A percentile compares a stretch with the other conserved stretches of the same genome.
Conservation (phyloP, 2,329 filamentous ascomycete species). For the Lecanicillium sp. region DNA sequence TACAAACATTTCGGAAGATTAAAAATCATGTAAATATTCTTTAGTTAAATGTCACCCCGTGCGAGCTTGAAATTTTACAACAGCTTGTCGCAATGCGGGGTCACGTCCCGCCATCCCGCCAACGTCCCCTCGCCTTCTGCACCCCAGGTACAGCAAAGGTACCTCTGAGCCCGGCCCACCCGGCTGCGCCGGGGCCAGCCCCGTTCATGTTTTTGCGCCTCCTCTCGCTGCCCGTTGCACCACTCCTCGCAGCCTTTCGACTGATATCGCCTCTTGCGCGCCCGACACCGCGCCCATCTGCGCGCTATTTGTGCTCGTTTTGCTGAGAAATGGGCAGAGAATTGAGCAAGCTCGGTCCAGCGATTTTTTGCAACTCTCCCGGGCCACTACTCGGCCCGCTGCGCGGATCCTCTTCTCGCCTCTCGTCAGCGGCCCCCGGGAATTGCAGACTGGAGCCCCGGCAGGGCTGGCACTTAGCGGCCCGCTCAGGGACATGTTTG, state of each 20-base stretch:
- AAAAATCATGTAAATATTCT: not conserved
- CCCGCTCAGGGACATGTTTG: not conserved
- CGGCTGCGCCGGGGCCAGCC: conserved; percentile 10
- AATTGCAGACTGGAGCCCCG: not conserved
- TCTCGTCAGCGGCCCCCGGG: conserved; percentile 1
- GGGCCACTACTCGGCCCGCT: too few species aligned
- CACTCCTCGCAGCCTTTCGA: not conserved
- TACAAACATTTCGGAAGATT: not conserved
- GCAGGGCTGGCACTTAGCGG: not conserved
- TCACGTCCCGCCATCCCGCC: not conserved
- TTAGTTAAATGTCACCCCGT: not conserved
- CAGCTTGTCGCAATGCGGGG: not conserved
- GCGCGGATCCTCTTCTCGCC: not conserved
- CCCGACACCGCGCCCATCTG: conserved; percentile 36
- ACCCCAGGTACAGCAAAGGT: not conserved
- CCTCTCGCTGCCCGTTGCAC: conserved; percentile 8
- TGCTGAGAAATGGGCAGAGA: conserved; percentile 40
- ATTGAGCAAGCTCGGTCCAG: too few species aligned
- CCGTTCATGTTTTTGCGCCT: not conserved
- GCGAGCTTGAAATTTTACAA: not conserved
- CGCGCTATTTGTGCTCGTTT: conserved; percentile 65
- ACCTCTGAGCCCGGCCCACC: conserved; percentile 9
- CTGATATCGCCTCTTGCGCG: not conserved
- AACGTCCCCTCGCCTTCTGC: not conserved
- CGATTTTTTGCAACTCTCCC: too few species aligned